These are phyloP conservation scores for Myxozyma geophila DNA, from an alignment of 805 yeast species.

Conservation along the genomic window DNA sequence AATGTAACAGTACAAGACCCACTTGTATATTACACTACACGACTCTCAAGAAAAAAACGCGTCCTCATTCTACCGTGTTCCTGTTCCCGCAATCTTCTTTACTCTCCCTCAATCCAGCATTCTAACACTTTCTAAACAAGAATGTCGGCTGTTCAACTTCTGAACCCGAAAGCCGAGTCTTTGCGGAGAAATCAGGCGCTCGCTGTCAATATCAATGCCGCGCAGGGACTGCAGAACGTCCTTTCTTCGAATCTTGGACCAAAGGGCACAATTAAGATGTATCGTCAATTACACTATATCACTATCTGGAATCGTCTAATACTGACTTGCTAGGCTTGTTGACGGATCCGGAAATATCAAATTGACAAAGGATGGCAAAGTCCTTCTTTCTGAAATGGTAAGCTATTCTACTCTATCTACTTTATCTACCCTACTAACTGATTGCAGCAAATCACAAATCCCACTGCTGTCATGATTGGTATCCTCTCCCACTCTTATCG, in stretches of 20 bases:
- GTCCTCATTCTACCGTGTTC: conserved; percentile 8
- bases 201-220: conserved; percentile 93
- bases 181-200: conserved; percentile 92
- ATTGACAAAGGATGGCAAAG: conserved; percentile 96
- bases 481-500: conserved; percentile 5
- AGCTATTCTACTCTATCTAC: background rate
- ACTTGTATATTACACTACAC: background rate
- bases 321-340: conserved; percentile 55
- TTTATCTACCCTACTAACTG: background rate
- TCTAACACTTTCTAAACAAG: background rate
- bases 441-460: conserved; percentile 76
- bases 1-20: background rate
- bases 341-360: conserved; percentile 96
- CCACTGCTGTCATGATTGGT: conserved; percentile 81
- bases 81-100: background rate
- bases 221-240: conserved; percentile 94
- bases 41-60: conserved; percentile 10
- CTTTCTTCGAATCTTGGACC: conserved; percentile 93
- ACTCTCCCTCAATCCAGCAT: background rate
- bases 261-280: conserved; percentile 92
- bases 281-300: background rate
- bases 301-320: background rate
- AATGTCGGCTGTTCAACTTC: conserved; percentile 59
- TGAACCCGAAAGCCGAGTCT: conserved; percentile 98
- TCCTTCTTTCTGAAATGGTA: conserved; percentile 83